Percentiles rank a stretch among this genome's conserved stretches.
Conservation (phyloP, 768 basidiomycete species). For the Cyclocybe cylindracea region DNA sequence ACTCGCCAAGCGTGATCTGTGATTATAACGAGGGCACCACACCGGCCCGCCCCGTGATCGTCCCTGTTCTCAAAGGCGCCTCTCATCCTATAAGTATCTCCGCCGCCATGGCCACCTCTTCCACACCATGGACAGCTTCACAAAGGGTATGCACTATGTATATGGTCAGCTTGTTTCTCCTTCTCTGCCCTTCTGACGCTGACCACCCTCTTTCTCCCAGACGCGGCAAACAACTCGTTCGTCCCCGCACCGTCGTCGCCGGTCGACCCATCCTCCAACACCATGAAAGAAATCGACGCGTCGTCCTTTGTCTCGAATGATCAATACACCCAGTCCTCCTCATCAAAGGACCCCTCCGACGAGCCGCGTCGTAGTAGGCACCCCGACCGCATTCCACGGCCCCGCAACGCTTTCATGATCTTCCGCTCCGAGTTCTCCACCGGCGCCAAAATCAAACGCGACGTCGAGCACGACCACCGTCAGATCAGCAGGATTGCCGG, state of each 20-base stretch:
- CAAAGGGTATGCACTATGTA: not conserved
- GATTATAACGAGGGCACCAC: not conserved
- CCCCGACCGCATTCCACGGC: conserved; percentile 64
- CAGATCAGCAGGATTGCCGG: conserved; percentile 60
- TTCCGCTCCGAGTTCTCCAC: conserved; percentile 63
- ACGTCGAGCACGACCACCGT: conserved; percentile 56
- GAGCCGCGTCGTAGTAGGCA: too few species aligned
- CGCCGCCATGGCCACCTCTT: not conserved
- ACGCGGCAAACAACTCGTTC: not conserved
- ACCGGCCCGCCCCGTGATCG: not conserved
- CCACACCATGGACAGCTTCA: conserved; percentile 1
- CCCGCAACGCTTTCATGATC: conserved; percentile 84
- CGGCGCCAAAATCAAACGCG: conserved; percentile 45
- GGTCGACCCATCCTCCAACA: too few species aligned
- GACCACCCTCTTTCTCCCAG: not conserved
- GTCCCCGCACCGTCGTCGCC: not conserved
- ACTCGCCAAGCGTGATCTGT: not conserved
- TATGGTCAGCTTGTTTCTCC: not conserved
- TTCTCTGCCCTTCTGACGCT: not conserved
- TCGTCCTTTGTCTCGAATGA: conserved; percentile 21
- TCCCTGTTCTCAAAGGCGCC: not conserved
- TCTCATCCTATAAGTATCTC: too few species aligned
- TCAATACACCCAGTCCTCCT: too few species aligned
- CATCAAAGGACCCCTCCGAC: too few species aligned
- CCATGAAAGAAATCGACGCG: too few species aligned